Evolutionary conservation across 768 basidiomycete species (phyloP).

Genomic region (Trichaptum fuscoviolaceum): DNA sequence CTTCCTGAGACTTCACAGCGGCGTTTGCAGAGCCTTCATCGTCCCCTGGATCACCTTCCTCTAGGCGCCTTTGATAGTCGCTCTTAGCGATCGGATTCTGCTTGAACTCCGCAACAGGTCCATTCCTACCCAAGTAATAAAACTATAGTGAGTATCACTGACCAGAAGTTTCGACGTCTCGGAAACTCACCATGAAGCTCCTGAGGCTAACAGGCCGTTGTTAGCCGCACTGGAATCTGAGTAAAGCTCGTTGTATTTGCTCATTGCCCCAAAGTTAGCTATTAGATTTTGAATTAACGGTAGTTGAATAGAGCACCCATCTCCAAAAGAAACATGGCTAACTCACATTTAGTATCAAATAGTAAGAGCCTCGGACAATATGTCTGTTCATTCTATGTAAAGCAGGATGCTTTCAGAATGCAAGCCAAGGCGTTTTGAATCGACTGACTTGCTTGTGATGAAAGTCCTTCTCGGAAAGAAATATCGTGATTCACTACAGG

Average conservation of each 20-base stretch:
- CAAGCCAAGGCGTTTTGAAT: conserved; percentile 1
- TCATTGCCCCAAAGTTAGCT: conserved; percentile 66
- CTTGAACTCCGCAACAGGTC: conserved; percentile 41
- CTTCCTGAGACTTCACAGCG: conserved; percentile 17
- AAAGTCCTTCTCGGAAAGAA: conserved; percentile 62
- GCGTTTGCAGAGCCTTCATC: conserved; percentile 12
- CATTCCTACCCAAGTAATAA: conserved; percentile 35
- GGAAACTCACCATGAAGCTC: background rate
- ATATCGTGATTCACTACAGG: conserved; percentile 44
- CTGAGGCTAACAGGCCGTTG: background rate
- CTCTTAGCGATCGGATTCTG: conserved; percentile 51
- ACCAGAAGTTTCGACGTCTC: too few species aligned
- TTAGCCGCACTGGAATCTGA: conserved; percentile 12
- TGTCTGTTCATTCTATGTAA: conserved; percentile 37
- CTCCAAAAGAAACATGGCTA: background rate
- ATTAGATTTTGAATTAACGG: conserved; percentile 11
- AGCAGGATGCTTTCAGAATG: conserved; percentile 1
- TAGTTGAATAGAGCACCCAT: conserved; percentile 1
- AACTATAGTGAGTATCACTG: background rate
- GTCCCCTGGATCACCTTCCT: conserved; percentile 18
- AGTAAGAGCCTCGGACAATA: conserved; percentile 60
- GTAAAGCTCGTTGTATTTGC: conserved; percentile 36
- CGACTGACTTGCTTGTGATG: conserved; percentile 40
- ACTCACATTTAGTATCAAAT: conserved; percentile 63
- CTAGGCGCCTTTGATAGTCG: conserved; percentile 45